These are phyloP conservation scores for Colletotrichum sp. DNA, from an alignment of 2,329 filamentous ascomycete genomes.

Conservation along the genomic window DNA sequence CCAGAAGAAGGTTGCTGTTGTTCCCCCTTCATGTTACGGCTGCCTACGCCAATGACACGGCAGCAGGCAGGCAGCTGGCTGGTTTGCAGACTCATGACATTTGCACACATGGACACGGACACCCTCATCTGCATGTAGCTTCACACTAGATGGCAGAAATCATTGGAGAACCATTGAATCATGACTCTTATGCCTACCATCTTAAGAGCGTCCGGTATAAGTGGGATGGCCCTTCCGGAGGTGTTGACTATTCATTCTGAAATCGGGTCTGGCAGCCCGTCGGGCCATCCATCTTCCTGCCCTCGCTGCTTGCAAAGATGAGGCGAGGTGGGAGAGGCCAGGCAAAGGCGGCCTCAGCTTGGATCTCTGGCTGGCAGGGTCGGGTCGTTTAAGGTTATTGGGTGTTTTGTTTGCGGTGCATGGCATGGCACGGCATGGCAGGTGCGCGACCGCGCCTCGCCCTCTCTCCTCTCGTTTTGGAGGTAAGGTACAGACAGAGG, in stretches of 20 bases:
- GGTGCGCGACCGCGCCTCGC: neutral
- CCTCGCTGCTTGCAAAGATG: neutral
- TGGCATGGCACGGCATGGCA: slow-evolving; percentile 1
- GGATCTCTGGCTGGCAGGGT: neutral
- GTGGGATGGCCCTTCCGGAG: neutral
- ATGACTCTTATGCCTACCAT: neutral
- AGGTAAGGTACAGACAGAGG: neutral
- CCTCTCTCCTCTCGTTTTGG: neutral
- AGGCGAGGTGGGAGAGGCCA: neutral
- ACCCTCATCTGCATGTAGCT: neutral
- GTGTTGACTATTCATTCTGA: neutral
- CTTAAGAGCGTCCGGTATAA: neutral
- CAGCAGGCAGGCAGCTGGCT: neutral
- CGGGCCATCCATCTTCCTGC: neutral
- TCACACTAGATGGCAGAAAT: neutral
- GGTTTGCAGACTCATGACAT: neutral
- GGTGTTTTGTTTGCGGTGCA: slow-evolving; percentile 16
- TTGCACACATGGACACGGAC: neutral
- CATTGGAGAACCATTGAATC: neutral
- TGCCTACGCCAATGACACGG: neutral
- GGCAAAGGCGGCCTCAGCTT: neutral
- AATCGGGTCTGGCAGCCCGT: neutral
- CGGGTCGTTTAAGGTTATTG: slow-evolving; percentile 4
- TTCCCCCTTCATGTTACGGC: neutral
- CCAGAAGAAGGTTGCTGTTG: neutral